phyloP scores from a whole-genome alignment of 805 yeast species.

The Zygoascus biomembranicola region DNA sequence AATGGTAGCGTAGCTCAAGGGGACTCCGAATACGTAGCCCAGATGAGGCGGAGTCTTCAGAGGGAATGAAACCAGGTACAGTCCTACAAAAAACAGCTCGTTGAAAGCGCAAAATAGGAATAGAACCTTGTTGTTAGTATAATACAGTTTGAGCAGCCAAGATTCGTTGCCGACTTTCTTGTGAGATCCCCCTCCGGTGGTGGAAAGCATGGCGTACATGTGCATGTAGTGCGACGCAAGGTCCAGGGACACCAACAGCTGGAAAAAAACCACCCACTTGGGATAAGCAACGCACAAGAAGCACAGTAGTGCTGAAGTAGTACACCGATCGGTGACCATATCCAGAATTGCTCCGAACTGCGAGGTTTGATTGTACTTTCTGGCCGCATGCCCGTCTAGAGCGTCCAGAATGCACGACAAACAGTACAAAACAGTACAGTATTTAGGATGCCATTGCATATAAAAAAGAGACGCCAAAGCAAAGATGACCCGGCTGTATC shows the following conservation, averaged over 20 bases:
- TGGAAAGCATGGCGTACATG: slow-evolving; percentile 86
- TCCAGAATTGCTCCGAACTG: slow-evolving; percentile 94
- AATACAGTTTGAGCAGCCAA: slow-evolving; percentile 72
- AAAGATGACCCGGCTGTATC: slow-evolving; percentile 75
- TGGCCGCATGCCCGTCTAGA: slow-evolving; percentile 91
- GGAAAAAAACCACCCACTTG: slow-evolving; percentile 60
- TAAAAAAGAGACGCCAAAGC: slow-evolving; percentile 71
- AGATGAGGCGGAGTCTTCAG: slow-evolving; percentile 35
- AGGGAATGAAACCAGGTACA: slow-evolving; percentile 68
- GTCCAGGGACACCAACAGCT: slow-evolving; percentile 66
- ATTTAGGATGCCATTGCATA: slow-evolving; percentile 78
- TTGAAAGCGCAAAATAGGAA: slow-evolving; percentile 88
- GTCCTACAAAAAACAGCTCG: slow-evolving; percentile 85
- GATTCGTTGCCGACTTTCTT: slow-evolving; percentile 70
- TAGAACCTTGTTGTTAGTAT: slow-evolving; percentile 73
- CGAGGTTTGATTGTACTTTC: slow-evolving; percentile 81
- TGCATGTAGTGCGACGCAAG: slow-evolving; percentile 96
- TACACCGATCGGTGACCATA: slow-evolving; percentile 98
- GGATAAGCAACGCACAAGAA: slow-evolving; percentile 79
- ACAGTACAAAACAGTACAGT: slow-evolving; percentile 70
- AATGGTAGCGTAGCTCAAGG: slow-evolving; percentile 52
- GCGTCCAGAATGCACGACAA: slow-evolving; percentile 92
- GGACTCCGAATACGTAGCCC: slow-evolving; percentile 27
- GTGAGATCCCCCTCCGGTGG: slow-evolving; percentile 68
- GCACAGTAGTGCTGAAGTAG: slow-evolving; percentile 89